phyloP scores from a whole-genome alignment of 1,139 yeast species.

The Taphrina populina region DNA sequence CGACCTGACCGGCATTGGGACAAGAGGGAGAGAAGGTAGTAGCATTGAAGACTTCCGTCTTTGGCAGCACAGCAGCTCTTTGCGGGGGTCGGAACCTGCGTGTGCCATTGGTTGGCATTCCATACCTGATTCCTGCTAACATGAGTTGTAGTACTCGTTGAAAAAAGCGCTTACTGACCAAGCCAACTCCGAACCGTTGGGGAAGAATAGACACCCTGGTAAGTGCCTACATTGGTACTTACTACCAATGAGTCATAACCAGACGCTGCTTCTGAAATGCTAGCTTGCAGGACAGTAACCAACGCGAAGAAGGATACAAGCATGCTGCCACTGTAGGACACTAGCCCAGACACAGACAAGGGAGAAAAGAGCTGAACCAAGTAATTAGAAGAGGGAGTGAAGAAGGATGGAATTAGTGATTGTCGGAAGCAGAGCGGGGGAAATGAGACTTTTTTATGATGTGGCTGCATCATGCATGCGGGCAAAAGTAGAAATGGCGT shows the following conservation, averaged over 20 bases:
- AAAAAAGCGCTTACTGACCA: background rate
- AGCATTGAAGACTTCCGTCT: constrained; percentile 9
- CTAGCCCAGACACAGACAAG: too few relatives aligned
- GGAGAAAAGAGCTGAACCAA: too few relatives aligned
- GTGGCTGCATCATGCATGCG: too few relatives aligned
- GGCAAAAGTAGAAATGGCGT: too few relatives aligned
- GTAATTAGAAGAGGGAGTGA: too few relatives aligned
- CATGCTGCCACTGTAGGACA: too few relatives aligned
- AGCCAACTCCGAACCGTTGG: constrained; percentile 20
- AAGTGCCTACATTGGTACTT: constrained; percentile 15
- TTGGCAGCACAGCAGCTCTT: constrained; percentile 7
- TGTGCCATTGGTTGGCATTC: constrained; percentile 9
- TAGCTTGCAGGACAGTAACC: too few relatives aligned
- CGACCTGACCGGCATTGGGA: background rate
- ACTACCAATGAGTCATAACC: constrained; percentile 9
- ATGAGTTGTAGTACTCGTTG: background rate
- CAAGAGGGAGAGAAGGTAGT: constrained; percentile 13
- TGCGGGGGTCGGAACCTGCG: constrained; percentile 20
- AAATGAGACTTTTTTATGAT: too few relatives aligned
- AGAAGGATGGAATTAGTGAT: too few relatives aligned
- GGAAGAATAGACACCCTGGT: constrained; percentile 11
- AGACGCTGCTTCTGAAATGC: too few relatives aligned
- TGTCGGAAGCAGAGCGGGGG: too few relatives aligned
- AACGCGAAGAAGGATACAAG: too few relatives aligned
- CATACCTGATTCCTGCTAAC: constrained; percentile 20